phyloP scores from a whole-genome alignment of 2,329 filamentous ascomycete genomes.

The Neurospora sp. region DNA sequence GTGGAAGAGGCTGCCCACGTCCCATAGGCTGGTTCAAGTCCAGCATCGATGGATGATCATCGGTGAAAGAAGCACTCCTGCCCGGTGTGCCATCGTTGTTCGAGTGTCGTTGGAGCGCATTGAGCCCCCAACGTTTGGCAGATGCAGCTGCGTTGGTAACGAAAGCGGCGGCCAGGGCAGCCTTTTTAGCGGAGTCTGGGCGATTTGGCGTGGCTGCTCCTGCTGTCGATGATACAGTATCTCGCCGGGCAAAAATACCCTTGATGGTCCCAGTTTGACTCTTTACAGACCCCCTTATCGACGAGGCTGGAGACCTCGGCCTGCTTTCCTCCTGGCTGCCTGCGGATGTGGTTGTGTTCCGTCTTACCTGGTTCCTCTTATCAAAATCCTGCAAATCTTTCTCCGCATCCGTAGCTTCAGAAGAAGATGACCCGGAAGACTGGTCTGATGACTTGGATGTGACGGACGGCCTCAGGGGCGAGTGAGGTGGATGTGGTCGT shows the following conservation, averaged over 20 bases:
- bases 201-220: constrained; percentile 6
- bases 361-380: constrained; percentile 26
- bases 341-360: constrained; percentile 24
- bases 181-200: constrained; percentile 29
- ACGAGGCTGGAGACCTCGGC: constrained; percentile 17
- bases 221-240: constrained; percentile 8
- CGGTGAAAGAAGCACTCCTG: constrained; percentile 17
- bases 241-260: constrained; percentile 16
- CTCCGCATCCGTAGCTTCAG: constrained; percentile 32
- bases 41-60: constrained; percentile 20
- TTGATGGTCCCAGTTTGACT: constrained; percentile 14
- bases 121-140: constrained; percentile 50
- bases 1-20: constrained; percentile 70
- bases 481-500: constrained; percentile 36
- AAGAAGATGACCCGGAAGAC: constrained; percentile 39
- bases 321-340: constrained; percentile 20
- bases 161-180: constrained; percentile 35
- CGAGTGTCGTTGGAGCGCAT: constrained; percentile 39
- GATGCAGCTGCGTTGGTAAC: constrained; percentile 45
- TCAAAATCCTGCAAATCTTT: constrained; percentile 25
- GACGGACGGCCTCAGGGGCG: constrained; percentile 27
- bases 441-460: constrained; percentile 32
- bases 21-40: constrained; percentile 63
- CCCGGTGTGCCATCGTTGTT: constrained; percentile 29
- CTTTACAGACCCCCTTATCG: constrained; percentile 14